Conservation (phyloP, 2,329 filamentous ascomycete species). For the Aureobasidium sp. region DNA sequence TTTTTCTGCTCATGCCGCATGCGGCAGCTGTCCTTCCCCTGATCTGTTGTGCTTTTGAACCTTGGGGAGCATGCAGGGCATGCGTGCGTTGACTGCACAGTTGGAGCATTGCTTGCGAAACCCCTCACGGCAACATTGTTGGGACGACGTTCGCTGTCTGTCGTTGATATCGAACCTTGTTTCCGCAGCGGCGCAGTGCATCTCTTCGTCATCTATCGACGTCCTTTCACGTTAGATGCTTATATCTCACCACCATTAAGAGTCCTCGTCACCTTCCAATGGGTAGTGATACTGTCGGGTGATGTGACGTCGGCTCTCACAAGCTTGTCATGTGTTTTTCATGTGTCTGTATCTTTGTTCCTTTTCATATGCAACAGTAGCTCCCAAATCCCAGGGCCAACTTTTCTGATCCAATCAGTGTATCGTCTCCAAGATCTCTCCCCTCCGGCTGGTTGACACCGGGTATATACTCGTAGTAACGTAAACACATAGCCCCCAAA, state of each 20-base stretch:
- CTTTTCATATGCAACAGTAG: not conserved
- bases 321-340: conserved; percentile 10
- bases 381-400: not conserved
- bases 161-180: conserved; percentile 11
- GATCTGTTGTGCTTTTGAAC: not conserved
- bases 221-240: not conserved
- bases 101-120: not conserved
- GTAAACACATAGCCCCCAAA: conserved; percentile 1
- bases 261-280: not conserved
- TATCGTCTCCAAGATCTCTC: not conserved
- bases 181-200: not conserved
- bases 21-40: not conserved
- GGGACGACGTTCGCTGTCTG: conserved; percentile 10
- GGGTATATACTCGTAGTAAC: conserved; percentile 5
- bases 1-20: not conserved
- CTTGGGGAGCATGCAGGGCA: not conserved
- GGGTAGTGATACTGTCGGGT: not conserved
- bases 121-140: conserved; percentile 9
- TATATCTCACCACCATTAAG: not conserved
- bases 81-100: not conserved
- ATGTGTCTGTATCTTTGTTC: conserved; percentile 10
- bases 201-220: not conserved
- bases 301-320: conserved; percentile 5
- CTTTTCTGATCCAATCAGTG: conserved; percentile 12
- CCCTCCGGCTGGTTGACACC: conserved; percentile 15